Evolutionary conservation across 352 stramenopile species (phyloP).

Genomic region (Pythium aristosporum): DNA sequence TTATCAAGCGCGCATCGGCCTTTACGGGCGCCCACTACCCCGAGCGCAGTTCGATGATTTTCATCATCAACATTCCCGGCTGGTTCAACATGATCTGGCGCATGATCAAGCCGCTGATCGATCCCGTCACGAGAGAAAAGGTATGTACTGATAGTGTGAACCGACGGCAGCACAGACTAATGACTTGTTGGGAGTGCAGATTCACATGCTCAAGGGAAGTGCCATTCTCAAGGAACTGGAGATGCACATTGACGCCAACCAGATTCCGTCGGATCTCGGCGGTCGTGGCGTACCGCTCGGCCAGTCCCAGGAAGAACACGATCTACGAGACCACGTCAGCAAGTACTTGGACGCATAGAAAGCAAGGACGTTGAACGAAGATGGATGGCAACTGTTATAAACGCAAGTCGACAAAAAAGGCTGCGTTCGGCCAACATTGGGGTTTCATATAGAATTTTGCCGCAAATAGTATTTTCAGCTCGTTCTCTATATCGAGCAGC

Average conservation of each 20-base stretch:
- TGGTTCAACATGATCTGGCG: conserved; percentile 96
- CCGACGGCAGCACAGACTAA: background rate
- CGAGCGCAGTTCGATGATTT: conserved; percentile 92
- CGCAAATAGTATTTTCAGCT: too few species aligned
- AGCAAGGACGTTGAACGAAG: too few species aligned
- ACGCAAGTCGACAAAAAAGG: too few species aligned
- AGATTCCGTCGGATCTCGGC: conserved; percentile 74
- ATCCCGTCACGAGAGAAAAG: conserved; percentile 94
- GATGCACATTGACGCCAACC: conserved; percentile 64
- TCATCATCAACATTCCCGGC: conserved; percentile 94
- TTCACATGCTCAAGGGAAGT: conserved; percentile 80
- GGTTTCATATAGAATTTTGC: too few species aligned
- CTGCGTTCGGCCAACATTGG: too few species aligned
- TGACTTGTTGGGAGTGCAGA: conserved; percentile 8
- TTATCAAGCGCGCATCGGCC: conserved; percentile 81
- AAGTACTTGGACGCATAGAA: conserved; percentile 56
- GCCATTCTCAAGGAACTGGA: conserved; percentile 73
- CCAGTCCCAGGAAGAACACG: conserved; percentile 70
- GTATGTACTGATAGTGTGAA: conserved; percentile 35
- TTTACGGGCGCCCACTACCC: conserved; percentile 93
- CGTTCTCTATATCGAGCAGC: too few species aligned
- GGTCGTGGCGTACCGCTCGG: conserved; percentile 57
- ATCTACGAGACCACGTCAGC: conserved; percentile 59
- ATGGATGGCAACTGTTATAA: too few species aligned
- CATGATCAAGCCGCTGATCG: conserved; percentile 91